Percentiles rank a stretch among this genome's conserved stretches.
These are phyloP conservation scores for Mycena metata DNA, from an alignment of 768 basidiomycete genomes.

Conservation along the genomic window DNA sequence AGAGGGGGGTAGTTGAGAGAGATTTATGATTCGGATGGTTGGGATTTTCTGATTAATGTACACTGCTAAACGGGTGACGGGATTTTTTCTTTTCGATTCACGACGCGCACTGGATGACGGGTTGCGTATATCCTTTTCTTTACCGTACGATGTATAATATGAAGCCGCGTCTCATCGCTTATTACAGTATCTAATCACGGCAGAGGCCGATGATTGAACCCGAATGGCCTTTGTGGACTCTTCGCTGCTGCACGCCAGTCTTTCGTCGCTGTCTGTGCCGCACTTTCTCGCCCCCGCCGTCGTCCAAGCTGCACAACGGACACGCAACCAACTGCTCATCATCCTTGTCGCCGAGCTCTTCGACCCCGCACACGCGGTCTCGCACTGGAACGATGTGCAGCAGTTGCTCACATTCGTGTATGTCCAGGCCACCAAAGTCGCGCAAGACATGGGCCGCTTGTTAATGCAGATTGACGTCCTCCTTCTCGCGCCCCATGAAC, in stretches of 20 bases:
- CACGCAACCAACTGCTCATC: conserved; percentile 68
- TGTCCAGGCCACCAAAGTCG: conserved; percentile 84
- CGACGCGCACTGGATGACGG: too few relatives aligned
- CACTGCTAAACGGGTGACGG: too few relatives aligned
- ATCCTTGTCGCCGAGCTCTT: conserved; percentile 77
- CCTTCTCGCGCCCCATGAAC: conserved; percentile 68
- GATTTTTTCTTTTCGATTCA: too few relatives aligned
- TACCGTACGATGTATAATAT: too few relatives aligned
- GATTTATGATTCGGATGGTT: too few relatives aligned
- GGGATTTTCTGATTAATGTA: too few relatives aligned
- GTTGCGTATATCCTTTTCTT: too few relatives aligned
- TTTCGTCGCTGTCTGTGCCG: conserved; percentile 65
- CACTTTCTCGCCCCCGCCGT: conserved; percentile 70
- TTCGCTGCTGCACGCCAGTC: conserved; percentile 67
- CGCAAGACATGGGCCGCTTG: conserved; percentile 75
- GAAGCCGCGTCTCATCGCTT: too few relatives aligned
- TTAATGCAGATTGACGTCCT: conserved; percentile 85
- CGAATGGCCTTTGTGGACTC: conserved; percentile 36
- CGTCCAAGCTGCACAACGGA: conserved; percentile 60
- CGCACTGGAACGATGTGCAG: conserved; percentile 81
- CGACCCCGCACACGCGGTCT: conserved; percentile 51
- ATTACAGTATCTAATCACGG: too few relatives aligned
- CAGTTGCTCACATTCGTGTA: conserved; percentile 86
- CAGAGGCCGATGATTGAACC: too few relatives aligned
- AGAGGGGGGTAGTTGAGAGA: background rate